Conservation (phyloP, 495 filamentous ascomycete species). For the Articulospora tetracladia region DNA sequence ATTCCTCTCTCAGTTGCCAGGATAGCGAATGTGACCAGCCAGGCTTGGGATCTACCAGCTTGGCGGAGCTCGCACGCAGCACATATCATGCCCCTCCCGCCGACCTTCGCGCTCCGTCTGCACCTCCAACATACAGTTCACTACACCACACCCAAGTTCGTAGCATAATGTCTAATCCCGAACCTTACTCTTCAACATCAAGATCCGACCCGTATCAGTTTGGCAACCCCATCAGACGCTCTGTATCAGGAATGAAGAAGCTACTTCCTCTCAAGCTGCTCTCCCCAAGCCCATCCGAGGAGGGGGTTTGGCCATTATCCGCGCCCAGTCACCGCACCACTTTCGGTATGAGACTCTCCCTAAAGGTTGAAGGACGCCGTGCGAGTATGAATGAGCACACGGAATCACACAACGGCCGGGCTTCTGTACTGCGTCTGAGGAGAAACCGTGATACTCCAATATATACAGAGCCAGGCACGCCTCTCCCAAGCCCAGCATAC, state of each 20-base stretch:
- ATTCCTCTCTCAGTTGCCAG: neutral
- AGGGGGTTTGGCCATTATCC: neutral
- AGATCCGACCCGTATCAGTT: neutral
- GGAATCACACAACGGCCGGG: neutral
- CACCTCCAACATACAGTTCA: neutral
- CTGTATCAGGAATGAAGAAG: constrained; percentile 22
- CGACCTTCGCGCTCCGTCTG: neutral
- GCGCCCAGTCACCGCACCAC: constrained; percentile 6
- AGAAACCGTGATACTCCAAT: constrained; percentile 19
- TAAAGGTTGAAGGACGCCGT: neutral
- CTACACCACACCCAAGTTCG: neutral
- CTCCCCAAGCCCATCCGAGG: constrained; percentile 4
- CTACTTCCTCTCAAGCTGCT: constrained; percentile 21
- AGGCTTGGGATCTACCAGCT: neutral
- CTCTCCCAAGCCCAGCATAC: constrained; percentile 9
- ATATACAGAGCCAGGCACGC: constrained; percentile 20
- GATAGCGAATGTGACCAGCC: neutral
- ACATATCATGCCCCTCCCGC: constrained; percentile 5
- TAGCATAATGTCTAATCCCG: constrained; percentile 4
- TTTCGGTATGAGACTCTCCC: neutral
- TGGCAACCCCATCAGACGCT: constrained; percentile 3
- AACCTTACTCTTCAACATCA: neutral
- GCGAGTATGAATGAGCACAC: neutral
- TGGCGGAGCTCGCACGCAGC: neutral
- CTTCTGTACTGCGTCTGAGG: neutral